Evolutionary conservation across 2,329 filamentous ascomycete species (phyloP).

Genomic region (Pestalotiopsis sp.): DNA sequence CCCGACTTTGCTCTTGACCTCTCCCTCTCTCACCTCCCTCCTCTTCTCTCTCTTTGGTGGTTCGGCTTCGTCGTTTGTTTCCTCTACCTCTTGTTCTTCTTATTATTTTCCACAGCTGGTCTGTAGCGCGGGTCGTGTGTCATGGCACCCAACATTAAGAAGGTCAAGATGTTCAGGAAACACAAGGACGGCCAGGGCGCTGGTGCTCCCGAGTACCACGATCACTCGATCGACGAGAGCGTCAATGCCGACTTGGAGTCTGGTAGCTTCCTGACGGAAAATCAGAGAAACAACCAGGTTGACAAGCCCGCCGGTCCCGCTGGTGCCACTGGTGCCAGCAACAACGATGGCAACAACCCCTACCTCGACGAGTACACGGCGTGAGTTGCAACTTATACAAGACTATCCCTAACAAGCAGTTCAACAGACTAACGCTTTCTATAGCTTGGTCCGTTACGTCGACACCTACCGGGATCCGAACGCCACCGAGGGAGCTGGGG

Average conservation of each 20-base stretch:
- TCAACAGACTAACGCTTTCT: slow-evolving; percentile 11
- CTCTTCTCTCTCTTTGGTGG: slow-evolving; percentile 17
- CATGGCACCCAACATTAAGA: slow-evolving; percentile 33
- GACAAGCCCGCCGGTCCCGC: slow-evolving; percentile 6
- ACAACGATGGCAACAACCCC: slow-evolving; percentile 29
- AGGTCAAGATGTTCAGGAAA: slow-evolving; percentile 30
- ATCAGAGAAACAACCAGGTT: slow-evolving; percentile 25
- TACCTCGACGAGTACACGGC: slow-evolving; percentile 35
- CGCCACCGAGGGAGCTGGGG: slow-evolving; percentile 26
- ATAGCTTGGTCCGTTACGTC: slow-evolving; percentile 34
- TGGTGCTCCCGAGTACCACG: slow-evolving; percentile 23
- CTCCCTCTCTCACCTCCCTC: slow-evolving; percentile 14
- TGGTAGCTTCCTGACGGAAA: slow-evolving; percentile 31
- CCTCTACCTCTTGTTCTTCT: slow-evolving; percentile 11
- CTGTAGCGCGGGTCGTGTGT: slow-evolving; percentile 26
- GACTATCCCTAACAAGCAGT: not conserved
- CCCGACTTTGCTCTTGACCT: not conserved
- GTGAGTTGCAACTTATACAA: slow-evolving; percentile 15
- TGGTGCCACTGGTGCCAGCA: slow-evolving; percentile 5
- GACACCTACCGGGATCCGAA: slow-evolving; percentile 39
- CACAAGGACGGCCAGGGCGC: slow-evolving; percentile 22
- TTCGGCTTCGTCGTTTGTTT: slow-evolving; percentile 15
- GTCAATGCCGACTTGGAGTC: slow-evolving; percentile 30
- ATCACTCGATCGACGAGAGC: slow-evolving; percentile 23
- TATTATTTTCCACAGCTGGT: slow-evolving; percentile 27